Evolutionary conservation across 129 eudicot genomes (phyloP), one percentile per base, ranked within the genome.

Genomic region (Escallonia herrerae): DNA sequence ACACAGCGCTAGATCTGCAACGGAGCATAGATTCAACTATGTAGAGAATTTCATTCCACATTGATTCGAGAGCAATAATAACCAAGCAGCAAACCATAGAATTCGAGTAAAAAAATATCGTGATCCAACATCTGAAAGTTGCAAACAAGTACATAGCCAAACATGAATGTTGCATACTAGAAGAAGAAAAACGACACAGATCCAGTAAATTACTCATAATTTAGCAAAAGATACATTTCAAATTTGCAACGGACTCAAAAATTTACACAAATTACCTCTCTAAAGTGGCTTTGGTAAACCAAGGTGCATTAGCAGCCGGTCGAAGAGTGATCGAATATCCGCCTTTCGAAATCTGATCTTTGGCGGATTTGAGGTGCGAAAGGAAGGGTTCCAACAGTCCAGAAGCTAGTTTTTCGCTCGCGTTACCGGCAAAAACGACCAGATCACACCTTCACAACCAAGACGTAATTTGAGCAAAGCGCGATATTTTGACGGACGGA

Each of bases 271-370:
- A 40, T 62, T 45, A 73, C 97, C 97, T 90, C 59, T 84, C 86
- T 43, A 91, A 45, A 38, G 86, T 85, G 63, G 82, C 83, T 78
- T 91, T 91, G 71, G 95, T 87, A 80, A 91, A 91, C 97, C 97
- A 91, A 43, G 80, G 49, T 55, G 82, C 72, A 66, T 67, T 57
- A 40, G 44, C 22, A 3, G 87, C 56, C 4, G 95, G 82, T 46
- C 78, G 75, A 41, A 91, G 96, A 8, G 76, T 85, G 66, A 91
- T 67, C 8, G 97, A 91, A 62, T 91, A 91, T 6, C 96, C 96
- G 7, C 97, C 97, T 91, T 79, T 91, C 0, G 77, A 74, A 83
- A 81, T 69, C 78, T 87, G 90, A 74, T 87, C 88, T 71, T 83
- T 91, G 0, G 85, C 95, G 3, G 76, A 82, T 56, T 80, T 64